Conservation (phyloP, 1,284 basidiomycete species). For the Ustilago nuda region DNA sequence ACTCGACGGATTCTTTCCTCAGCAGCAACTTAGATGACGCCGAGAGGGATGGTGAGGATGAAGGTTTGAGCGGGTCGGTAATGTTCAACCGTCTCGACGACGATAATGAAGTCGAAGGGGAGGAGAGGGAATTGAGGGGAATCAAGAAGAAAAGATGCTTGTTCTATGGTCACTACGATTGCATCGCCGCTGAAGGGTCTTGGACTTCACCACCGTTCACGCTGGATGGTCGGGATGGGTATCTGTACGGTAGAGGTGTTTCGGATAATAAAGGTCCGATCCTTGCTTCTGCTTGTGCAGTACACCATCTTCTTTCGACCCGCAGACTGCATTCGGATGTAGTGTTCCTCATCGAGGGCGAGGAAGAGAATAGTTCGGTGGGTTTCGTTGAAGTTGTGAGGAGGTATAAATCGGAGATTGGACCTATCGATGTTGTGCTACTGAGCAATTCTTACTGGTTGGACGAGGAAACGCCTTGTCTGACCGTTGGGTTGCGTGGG, state of each 20-base stretch:
- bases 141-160: conserved; percentile 46
- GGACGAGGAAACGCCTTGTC: conserved; percentile 90
- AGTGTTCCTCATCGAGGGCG: conserved; percentile 92
- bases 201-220: conserved; percentile 90
- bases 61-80: conserved; percentile 32
- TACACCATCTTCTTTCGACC: conserved; percentile 79
- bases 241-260: conserved; percentile 91
- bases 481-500: conserved; percentile 93
- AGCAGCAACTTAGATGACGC: conserved; percentile 7
- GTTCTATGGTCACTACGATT: conserved; percentile 68
- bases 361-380: conserved; percentile 90
- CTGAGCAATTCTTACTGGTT: conserved; percentile 92
- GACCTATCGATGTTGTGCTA: conserved; percentile 60
- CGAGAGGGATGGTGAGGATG: conserved; percentile 12
- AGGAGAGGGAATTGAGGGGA: conserved; percentile 13
- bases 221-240: conserved; percentile 86
- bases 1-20: conserved; percentile 25
- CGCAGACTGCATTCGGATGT: conserved; percentile 85
- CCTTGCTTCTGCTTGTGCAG: conserved; percentile 89
- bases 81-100: conserved; percentile 42
- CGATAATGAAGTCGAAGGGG: neutral
- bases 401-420: conserved; percentile 74
- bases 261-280: conserved; percentile 87
- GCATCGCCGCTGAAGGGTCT: conserved; percentile 55
- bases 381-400: conserved; percentile 84